Conservation (phyloP, 805 yeast genomes). For the Metschnikowia orientalis region DNA sequence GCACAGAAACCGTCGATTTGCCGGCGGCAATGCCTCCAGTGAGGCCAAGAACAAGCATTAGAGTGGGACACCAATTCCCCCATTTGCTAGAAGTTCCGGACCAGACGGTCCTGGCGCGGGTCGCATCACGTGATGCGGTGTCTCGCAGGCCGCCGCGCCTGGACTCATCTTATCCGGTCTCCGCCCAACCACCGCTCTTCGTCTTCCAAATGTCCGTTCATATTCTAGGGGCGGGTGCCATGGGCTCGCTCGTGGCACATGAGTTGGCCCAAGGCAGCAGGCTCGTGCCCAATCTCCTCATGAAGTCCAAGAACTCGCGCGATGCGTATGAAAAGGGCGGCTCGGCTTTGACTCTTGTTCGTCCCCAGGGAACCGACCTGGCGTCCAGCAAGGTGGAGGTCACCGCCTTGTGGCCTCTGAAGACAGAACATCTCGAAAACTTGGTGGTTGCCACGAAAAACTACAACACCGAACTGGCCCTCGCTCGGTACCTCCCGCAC, state of each 20-base stretch:
- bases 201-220: slow-evolving; percentile 12
- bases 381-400: slow-evolving; percentile 17
- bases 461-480: slow-evolving; percentile 62
- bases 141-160: no score
- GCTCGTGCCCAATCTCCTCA: slow-evolving; percentile 33
- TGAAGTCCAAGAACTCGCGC: slow-evolving; percentile 39
- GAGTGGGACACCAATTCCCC: no score
- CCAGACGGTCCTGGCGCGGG: no score
- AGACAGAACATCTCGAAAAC: slow-evolving; percentile 39
- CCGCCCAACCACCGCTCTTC: no score
- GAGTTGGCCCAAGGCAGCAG: slow-evolving; percentile 38
- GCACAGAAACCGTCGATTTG: slow-evolving; percentile 78
- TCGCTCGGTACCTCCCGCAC: slow-evolving; percentile 48
- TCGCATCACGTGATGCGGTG: no score
- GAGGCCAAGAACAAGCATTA: slow-evolving; percentile 87
- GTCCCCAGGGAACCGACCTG: slow-evolving; percentile 20
- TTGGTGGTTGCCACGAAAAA: slow-evolving; percentile 79
- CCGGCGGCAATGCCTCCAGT: slow-evolving; percentile 99
- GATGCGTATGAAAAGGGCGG: slow-evolving; percentile 38
- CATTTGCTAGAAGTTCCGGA: no score
- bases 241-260: slow-evolving; percentile 48
- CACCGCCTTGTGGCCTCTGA: slow-evolving; percentile 20
- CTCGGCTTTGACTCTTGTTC: slow-evolving; percentile 31
- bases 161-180: no score
- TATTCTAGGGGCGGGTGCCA: slow-evolving; percentile 50